Percentiles rank a stretch among this genome's conserved stretches.
Conservation (phyloP, 106 monocot genomes). For the Hemerocallis citrina region DNA sequence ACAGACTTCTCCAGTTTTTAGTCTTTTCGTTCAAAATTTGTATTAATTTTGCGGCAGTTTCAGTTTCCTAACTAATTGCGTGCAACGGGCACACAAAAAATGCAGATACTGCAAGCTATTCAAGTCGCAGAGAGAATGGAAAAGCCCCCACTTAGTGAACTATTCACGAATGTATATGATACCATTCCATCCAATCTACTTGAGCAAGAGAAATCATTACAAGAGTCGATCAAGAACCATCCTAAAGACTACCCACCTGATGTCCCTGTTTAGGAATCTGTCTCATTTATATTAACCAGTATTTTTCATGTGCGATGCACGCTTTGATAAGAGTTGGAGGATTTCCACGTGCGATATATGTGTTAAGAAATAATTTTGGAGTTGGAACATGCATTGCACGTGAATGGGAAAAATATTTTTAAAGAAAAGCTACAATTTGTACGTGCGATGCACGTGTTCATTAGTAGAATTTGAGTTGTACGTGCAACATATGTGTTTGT, state of each 20-base stretch:
- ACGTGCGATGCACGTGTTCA: too few species aligned
- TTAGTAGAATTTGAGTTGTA: too few species aligned
- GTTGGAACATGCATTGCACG: too few species aligned
- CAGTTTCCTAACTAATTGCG: background rate
- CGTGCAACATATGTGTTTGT: too few species aligned
- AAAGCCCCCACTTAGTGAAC: conserved; percentile 46
- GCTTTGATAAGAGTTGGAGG: too few species aligned
- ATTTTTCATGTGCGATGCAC: too few species aligned
- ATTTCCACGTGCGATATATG: too few species aligned
- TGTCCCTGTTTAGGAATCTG: conserved; percentile 37
- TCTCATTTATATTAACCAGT: too few species aligned
- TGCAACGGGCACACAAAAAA: background rate
- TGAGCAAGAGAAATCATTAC: conserved; percentile 55
- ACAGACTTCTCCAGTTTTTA: background rate
- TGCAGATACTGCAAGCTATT: conserved; percentile 68
- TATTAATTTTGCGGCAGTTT: background rate
- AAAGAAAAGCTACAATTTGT: too few species aligned
- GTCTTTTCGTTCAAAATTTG: background rate
- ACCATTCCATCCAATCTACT: conserved; percentile 43
- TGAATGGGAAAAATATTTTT: too few species aligned
- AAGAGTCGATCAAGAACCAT: conserved; percentile 44
- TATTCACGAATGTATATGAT: conserved; percentile 91
- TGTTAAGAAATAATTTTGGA: too few species aligned
- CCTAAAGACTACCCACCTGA: conserved; percentile 57
- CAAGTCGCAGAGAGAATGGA: conserved; percentile 63